Conservation (phyloP, 108 stramenopile genomes). For the Fragilaria radians region DNA sequence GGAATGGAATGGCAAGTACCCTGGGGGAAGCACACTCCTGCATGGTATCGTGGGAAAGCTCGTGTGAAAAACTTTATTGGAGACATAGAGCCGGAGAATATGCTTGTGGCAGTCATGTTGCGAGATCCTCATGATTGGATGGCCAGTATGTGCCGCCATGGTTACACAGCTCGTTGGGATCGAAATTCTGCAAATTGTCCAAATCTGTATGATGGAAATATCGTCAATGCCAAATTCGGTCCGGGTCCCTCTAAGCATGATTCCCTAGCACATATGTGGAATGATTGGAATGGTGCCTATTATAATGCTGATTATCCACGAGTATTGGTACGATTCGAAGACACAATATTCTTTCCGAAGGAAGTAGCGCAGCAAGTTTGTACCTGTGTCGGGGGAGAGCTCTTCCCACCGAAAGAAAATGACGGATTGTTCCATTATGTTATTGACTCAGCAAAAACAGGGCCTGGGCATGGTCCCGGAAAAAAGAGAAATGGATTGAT, state of each 20-base stretch:
- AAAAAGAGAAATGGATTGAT: conserved; percentile 35
- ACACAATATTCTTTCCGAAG: conserved; percentile 63
- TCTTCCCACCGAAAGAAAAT: conserved; percentile 16
- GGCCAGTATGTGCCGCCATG: conserved; percentile 67
- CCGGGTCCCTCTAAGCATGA: conserved; percentile 21
- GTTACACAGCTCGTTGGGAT: conserved; percentile 57
- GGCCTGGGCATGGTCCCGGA: conserved; percentile 39
- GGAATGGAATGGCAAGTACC: conserved; percentile 78
- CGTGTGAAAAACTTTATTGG: conserved; percentile 10
- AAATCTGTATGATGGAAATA: conserved; percentile 34
- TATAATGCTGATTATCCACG: conserved; percentile 50
- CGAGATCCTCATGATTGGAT: conserved; percentile 75
- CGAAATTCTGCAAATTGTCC: conserved; percentile 42
- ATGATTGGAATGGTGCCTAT: conserved; percentile 59
- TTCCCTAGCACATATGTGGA: conserved; percentile 56
- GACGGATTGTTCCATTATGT: conserved; percentile 32
- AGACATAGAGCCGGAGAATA: conserved; percentile 17
- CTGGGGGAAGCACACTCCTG: conserved; percentile 79
- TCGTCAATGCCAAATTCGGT: conserved; percentile 20
- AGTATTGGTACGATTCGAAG: conserved; percentile 75
- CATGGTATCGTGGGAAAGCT: conserved; percentile 26
- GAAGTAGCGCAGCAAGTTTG: conserved; percentile 43
- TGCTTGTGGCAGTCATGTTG: conserved; percentile 54
- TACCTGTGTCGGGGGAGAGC: conserved; percentile 59
- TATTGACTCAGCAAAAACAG: conserved; percentile 34